phyloP scores from a whole-genome alignment of 2,329 filamentous ascomycete species.

The Beauveria varroae region DNA sequence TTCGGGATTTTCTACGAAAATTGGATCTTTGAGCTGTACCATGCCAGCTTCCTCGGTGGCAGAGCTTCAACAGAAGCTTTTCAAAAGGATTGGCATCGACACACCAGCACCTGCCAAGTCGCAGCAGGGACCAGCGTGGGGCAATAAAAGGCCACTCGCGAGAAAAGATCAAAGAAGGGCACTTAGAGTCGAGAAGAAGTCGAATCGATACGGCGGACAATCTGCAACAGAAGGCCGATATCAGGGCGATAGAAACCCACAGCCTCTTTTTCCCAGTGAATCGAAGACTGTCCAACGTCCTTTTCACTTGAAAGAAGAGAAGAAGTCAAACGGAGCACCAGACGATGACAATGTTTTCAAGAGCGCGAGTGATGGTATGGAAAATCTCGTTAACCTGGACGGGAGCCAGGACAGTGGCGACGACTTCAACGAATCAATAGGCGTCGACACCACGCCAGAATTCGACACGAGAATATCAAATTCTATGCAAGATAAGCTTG shows the following conservation, averaged over 20 bases:
- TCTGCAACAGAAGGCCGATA: conserved; percentile 12
- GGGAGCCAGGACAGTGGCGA: conserved; percentile 16
- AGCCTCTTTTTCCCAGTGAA: not conserved
- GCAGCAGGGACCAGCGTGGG: conserved; percentile 12
- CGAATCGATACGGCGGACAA: conserved; percentile 22
- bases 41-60: conserved; percentile 21
- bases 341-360: conserved; percentile 6
- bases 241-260: conserved; percentile 12
- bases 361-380: not conserved
- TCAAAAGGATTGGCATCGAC: conserved; percentile 29
- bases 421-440: conserved; percentile 18
- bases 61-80: conserved; percentile 30
- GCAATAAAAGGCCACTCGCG: conserved; percentile 16
- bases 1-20: not conserved
- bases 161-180: conserved; percentile 63
- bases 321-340: not conserved
- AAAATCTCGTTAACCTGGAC: conserved; percentile 12
- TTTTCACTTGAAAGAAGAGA: not conserved
- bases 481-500: conserved; percentile 54
- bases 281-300: not conserved
- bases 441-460: conserved; percentile 18
- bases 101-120: conserved; percentile 17
- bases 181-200: conserved; percentile 55
- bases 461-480: conserved; percentile 24
- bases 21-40: not conserved